Evolutionary conservation across 495 filamentous ascomycete genomes (phyloP).

Genomic region (Podospora pseudopauciseta): DNA sequence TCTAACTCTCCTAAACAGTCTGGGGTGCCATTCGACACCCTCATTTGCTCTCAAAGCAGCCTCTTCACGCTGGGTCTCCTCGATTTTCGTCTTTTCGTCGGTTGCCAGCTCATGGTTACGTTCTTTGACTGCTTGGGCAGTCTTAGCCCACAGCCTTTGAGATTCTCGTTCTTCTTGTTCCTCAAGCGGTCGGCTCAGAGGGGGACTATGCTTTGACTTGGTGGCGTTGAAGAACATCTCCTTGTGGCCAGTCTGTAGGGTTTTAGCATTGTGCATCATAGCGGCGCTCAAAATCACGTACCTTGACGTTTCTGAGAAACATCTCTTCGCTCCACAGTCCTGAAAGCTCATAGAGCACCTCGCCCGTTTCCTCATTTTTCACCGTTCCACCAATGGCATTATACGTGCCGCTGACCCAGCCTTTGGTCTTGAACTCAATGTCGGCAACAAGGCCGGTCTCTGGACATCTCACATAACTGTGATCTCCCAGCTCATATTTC

Average conservation of each 20-base stretch:
- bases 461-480: slow-evolving; percentile 89
- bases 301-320: slow-evolving; percentile 77
- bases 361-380: slow-evolving; percentile 82
- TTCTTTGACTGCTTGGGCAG: slow-evolving; percentile 72
- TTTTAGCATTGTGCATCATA: slow-evolving; percentile 3
- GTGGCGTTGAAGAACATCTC: slow-evolving; percentile 86
- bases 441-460: slow-evolving; percentile 84
- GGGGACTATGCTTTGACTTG: slow-evolving; percentile 68
- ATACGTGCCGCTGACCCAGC: slow-evolving; percentile 93
- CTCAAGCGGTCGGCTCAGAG: slow-evolving; percentile 68
- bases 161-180: slow-evolving; percentile 93
- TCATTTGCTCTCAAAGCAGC: slow-evolving; percentile 76
- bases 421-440: slow-evolving; percentile 98
- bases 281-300: slow-evolving; percentile 39
- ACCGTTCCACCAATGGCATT: slow-evolving; percentile 93
- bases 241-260: slow-evolving; percentile 74
- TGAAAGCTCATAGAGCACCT: slow-evolving; percentile 82
- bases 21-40: slow-evolving; percentile 84
- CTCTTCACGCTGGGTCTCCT: slow-evolving; percentile 86
- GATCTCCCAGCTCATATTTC: slow-evolving; percentile 98
- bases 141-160: slow-evolving; percentile 78
- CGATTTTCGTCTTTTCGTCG: slow-evolving; percentile 90
- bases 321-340: slow-evolving; percentile 95
- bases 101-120: slow-evolving; percentile 87
- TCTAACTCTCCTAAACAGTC: slow-evolving; percentile 72